Evolutionary conservation across 2,329 filamentous ascomycete species (phyloP), one percentile per base, ranked within the genome.

Genomic region (Colletotrichum scovillei): DNA sequence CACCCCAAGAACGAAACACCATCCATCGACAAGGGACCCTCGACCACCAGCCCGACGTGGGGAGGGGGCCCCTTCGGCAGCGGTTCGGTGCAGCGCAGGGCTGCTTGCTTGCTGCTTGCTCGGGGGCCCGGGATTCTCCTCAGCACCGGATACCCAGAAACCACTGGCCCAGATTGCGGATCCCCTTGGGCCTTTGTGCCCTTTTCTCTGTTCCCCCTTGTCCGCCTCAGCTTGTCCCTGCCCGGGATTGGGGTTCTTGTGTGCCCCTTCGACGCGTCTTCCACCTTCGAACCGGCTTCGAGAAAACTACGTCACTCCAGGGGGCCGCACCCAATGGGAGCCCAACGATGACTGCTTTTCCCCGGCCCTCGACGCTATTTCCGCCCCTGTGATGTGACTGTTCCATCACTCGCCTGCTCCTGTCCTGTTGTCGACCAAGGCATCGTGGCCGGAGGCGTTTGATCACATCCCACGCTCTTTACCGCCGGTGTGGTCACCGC

Each of bases 131-230:
- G 69, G 55, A 63, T 30, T 64, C 22, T 62, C 63, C 35, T 55
- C 69, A 62, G 69, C 63, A 49, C 63, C 69, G 63, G 63, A 71
- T 71, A 67, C 69, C 69, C 69, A 72, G 69, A 64, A 72, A 63
- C 42, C 69, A 69, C 30, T 62, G 65, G 42, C 66, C 66, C 59
- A 69, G 49, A 59, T 59, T 69, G 66, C 65, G 58, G 69, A 72
- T 42, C 42, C 52, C 28, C 38, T 46, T 58, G 8, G 8, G 22
- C n/a, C n/a, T 32, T 49, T 42, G 38, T 42, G 38, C 38, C 14
- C 38, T 42, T 16, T 16, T 52, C 64, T 30, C 63, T 69, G 63
- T 57, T 49, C 42, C 58, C 49, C 49, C 32, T 30, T 68, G 42
- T 49, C 42, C 42, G 6, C 42, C 16, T 9, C 42, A 49, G 19